A percentile compares a stretch with the other conserved stretches of the same genome.
Evolutionary conservation across 73 alveolate genomes (phyloP).

Genomic region (Breviolum minutum): DNA sequence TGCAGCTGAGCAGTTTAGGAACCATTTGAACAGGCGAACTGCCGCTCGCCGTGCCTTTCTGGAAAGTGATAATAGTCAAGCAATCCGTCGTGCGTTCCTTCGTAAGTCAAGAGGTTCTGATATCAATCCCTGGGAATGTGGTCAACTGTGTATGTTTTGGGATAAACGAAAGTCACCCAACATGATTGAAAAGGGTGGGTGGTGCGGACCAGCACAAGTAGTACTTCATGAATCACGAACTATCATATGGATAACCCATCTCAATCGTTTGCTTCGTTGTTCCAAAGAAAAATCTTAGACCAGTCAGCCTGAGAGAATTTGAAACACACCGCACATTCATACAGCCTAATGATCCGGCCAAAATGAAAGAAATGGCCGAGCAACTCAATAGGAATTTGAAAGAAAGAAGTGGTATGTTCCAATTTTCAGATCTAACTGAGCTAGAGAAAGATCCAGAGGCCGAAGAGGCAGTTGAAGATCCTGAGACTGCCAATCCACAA

Average conservation of each 20-base stretch:
- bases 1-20: not conserved
- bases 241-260: not conserved
- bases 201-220: not conserved
- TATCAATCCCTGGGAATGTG: too few species aligned
- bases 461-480: not conserved
- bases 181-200: not conserved
- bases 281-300: not conserved
- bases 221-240: not conserved
- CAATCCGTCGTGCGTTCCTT: not conserved
- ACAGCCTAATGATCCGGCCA: not conserved
- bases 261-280: not conserved
- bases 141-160: not conserved
- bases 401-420: constrained; percentile 14
- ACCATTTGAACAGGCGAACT: not conserved
- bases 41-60: not conserved
- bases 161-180: not conserved
- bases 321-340: not conserved
- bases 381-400: not conserved
- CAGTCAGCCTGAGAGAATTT: not conserved
- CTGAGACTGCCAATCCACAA: not conserved
- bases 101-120: not conserved
- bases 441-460: not conserved
- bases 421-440: not conserved
- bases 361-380: not conserved
- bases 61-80: not conserved